Percentiles rank a stretch among this genome's conserved stretches.
Conservation (phyloP, 805 yeast species). For the Groenewaldozyma salmanticensis region DNA sequence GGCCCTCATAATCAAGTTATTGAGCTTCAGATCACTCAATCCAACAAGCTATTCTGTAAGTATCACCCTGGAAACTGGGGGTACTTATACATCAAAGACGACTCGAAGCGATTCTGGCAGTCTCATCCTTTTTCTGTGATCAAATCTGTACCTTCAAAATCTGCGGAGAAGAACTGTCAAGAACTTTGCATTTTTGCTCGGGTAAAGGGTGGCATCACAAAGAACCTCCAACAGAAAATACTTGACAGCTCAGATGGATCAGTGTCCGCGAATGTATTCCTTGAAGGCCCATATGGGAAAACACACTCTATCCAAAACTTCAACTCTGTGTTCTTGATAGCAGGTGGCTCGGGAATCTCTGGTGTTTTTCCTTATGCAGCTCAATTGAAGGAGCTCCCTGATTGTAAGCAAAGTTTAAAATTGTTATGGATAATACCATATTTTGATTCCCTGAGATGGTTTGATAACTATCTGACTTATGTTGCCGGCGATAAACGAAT, state of each 20-base stretch:
- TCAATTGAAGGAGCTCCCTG: constrained; percentile 5
- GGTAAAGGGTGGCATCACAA: constrained; percentile 47
- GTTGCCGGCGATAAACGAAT: constrained; percentile 3
- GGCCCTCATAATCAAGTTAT: constrained; percentile 9
- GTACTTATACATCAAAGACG: constrained; percentile 46
- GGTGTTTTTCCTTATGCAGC: constrained; percentile 39
- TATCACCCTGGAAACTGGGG: constrained; percentile 51
- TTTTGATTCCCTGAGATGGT: constrained; percentile 22
- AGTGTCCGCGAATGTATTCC: constrained; percentile 32
- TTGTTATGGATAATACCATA: constrained; percentile 25
- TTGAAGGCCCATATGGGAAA: constrained; percentile 57
- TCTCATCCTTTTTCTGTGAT: constrained; percentile 60
- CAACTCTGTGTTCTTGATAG: constrained; percentile 40
- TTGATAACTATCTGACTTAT: constrained; percentile 19
- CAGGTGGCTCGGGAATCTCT: constrained; percentile 61
- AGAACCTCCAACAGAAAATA: constrained; percentile 27
- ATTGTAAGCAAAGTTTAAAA: constrained; percentile 12
- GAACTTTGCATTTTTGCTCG: constrained; percentile 40
- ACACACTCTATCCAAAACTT: constrained; percentile 38
- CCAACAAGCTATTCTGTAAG: constrained; percentile 26
- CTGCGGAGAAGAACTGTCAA: constrained; percentile 25
- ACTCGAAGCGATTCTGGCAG: constrained; percentile 43
- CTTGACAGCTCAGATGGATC: constrained; percentile 24
- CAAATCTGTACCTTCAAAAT: constrained; percentile 25
- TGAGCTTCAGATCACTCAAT: constrained; percentile 15